Percentiles rank a stretch among this genome's conserved stretches.
These are phyloP conservation scores for Ophiosphaerella narmari DNA, from an alignment of 2,329 filamentous ascomycete species.

Conservation along the genomic window DNA sequence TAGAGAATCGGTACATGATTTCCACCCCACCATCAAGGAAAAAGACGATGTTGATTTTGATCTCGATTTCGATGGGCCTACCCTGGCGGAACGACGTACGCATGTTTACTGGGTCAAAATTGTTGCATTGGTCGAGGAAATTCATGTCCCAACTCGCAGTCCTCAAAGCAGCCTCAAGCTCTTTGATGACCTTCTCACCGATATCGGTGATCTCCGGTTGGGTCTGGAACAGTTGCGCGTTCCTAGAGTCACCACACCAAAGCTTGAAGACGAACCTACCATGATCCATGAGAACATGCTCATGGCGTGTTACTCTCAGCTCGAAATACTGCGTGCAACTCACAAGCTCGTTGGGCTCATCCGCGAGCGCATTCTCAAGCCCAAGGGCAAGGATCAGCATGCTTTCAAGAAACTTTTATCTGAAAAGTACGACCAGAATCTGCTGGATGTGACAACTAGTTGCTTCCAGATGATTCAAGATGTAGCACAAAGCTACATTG, in stretches of 20 bases:
- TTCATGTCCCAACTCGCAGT: background rate
- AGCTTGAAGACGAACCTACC: conserved; percentile 15
- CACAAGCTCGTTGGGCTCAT: conserved; percentile 19
- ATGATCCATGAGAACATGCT: conserved; percentile 33
- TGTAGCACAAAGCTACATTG: conserved; percentile 22
- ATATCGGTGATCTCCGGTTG: conserved; percentile 10
- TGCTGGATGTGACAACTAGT: conserved; percentile 11
- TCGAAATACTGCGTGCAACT: conserved; percentile 26
- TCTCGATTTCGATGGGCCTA: background rate
- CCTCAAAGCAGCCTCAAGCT: background rate
- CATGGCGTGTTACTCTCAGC: conserved; percentile 24
- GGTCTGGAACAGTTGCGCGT: conserved; percentile 16
- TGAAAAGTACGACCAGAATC: conserved; percentile 16
- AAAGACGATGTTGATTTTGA: background rate
- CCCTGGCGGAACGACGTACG: no score
- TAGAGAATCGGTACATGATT: conserved; percentile 4
- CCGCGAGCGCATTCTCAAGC: conserved; percentile 17
- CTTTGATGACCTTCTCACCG: background rate
- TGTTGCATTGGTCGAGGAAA: no score
- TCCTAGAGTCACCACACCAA: conserved; percentile 5
- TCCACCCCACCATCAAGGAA: background rate
- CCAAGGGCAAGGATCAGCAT: conserved; percentile 20
- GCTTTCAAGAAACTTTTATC: conserved; percentile 18
- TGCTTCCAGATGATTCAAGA: conserved; percentile 20
- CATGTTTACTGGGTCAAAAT: no score